phyloP scores from a whole-genome alignment of 75 land plant species.

The Picea glauca region DNA sequence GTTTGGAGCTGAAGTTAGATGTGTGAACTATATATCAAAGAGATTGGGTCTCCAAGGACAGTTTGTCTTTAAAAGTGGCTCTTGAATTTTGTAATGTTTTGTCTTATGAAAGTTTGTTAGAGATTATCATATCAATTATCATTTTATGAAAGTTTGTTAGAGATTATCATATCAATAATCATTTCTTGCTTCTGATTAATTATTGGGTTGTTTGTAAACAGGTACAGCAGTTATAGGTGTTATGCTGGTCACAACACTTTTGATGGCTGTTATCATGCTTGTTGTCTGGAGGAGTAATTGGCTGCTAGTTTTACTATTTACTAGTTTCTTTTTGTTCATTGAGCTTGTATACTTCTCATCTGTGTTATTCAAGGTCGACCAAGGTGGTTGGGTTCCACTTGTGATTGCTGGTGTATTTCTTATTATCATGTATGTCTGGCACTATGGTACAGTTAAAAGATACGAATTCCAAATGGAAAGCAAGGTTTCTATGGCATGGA shows the following conservation, averaged over 20 bases:
- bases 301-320: constrained; percentile 52
- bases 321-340: constrained; percentile 58
- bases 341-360: constrained; percentile 72
- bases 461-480: constrained; percentile 80
- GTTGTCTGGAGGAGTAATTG: constrained; percentile 76
- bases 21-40: too few species aligned
- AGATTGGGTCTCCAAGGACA: too few species aligned
- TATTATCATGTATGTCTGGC: constrained; percentile 83
- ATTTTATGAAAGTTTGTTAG: not conserved
- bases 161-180: too few species aligned
- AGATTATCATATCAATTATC: not conserved
- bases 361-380: constrained; percentile 65
- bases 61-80: not conserved
- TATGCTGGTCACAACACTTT: constrained; percentile 63
- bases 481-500: constrained; percentile 80
- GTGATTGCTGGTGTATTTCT: constrained; percentile 60
- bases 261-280: constrained; percentile 72
- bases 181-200: not conserved
- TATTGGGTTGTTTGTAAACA: constrained; percentile 11
- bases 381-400: constrained; percentile 90
- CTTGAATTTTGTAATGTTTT: not conserved
- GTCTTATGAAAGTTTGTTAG: not conserved
- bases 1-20: not conserved
- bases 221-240: constrained; percentile 85
- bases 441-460: constrained; percentile 76